Evolutionary conservation across 495 filamentous ascomycete species (phyloP), one percentile per base, ranked within the genome.

Genomic region (Neurospora tetrasperma): DNA sequence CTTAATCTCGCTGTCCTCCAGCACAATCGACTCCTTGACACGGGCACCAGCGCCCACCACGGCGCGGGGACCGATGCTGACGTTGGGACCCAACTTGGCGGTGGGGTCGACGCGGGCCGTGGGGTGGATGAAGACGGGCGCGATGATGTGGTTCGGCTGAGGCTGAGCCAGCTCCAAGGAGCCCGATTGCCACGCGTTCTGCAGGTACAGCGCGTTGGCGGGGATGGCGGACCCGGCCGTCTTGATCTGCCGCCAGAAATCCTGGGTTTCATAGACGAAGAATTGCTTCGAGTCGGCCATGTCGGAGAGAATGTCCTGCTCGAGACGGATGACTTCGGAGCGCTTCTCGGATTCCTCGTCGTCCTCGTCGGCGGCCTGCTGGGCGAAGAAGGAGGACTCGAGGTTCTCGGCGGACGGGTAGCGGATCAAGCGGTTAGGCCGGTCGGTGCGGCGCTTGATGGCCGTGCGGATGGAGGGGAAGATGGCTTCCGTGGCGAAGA

Each of bases 181-280:
- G 73, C 89, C 90, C 2, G 35, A 86, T 87, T 98, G 96, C 84
- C 90, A 91, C 7, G 96, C 96, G 85, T 98, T 95, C 80, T 94
- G 93, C 48, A 99, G 89, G 84, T 99, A 99, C 3, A 99, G 89
- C 2, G 96, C 96, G 79, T 99, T 98, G 73, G 96, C 96, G 11
- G 96, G 96, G 72, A 99, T 94, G 69, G 96, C 96, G 27, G 96
- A 98, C 48, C 96, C 96, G 69, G 96, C 96, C 6, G 96, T 97
- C 88, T 99, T 99, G 88, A 99, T 98, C 86, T 99, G 96, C 72
- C 96, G 94, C 96, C 96, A 99, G 84, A 99, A 99, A 79, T 97
- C 96, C 84, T 97, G 97, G 62, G 96, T 98, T 84, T 99, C 96
- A 82, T 97, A 91, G 23, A 98, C 96, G 82, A 93, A 99, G 87